Evolutionary conservation across 2,329 filamentous ascomycete species (phyloP), one percentile per base, ranked within the genome.

Genomic region (Aspergillus puulaauensis): DNA sequence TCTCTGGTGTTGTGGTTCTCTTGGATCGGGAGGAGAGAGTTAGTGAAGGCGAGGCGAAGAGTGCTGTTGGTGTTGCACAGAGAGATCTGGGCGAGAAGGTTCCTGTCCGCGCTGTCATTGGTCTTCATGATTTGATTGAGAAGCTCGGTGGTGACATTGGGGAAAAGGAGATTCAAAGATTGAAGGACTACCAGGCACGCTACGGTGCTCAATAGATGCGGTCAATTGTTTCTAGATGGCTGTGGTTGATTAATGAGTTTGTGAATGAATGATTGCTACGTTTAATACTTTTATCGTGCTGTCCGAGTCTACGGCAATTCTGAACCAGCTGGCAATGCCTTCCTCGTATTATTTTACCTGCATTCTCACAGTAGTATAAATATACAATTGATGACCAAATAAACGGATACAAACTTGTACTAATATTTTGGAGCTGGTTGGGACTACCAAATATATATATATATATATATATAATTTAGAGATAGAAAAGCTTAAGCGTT

Each of bases 1-100:
- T 98, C 21, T 90, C 89, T 3, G 93, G 92, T 31, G 93, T 98
- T 57, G 84, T 97, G 19, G 90, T 99, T 33, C 90, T 93, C 3
- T 82, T 97, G 64, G 91, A 65, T 50, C 63, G 63, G 5, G 56
- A 61, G 54, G 63, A 65, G 54, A 55, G 59, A 41, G 59, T 62
- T 44, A 58, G 56, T 23, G 56, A 58, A 50, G 57, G 56, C 7
- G 61, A 60, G 24, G 47, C 53, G 9, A 62, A 96, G 77, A 83
- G 92, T 60, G 88, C 35, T 75, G 76, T 66, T 63, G 73, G 61
- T 57, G 68, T 70, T 14, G 88, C 96, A 59, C 85, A 85, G 72
- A 88, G 87, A 77, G 89, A 95, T 78, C 91, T 89, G 66, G 84
- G 84, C 23, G 87, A 58, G 40, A 58, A 54, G 47, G 47, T 96